Conservation (phyloP, 176 grass and related monocot species). For the Metroxylon sagu region DNA sequence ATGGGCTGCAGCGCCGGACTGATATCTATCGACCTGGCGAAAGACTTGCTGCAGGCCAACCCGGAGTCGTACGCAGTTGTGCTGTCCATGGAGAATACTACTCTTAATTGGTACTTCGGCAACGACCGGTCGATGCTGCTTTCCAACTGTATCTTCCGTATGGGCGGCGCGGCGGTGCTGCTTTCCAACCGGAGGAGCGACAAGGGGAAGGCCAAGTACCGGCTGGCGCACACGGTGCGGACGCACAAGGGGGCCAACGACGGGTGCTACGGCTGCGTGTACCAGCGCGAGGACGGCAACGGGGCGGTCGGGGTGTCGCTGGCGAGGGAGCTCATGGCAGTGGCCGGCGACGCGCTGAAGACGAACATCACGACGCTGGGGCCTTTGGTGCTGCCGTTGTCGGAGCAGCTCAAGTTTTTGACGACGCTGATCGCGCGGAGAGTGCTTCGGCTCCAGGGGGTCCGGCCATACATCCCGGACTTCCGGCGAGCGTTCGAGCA, state of each 20-base stretch:
- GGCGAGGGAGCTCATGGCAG: constrained; percentile 66
- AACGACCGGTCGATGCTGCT: constrained; percentile 76
- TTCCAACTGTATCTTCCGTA: constrained; percentile 79
- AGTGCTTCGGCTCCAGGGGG: constrained; percentile 12
- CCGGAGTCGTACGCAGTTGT: constrained; percentile 35
- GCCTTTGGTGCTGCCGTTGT: constrained; percentile 58
- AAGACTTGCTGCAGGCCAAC: constrained; percentile 52
- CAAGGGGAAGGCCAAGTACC: constrained; percentile 46
- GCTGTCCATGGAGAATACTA: constrained; percentile 73
- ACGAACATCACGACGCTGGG: constrained; percentile 74
- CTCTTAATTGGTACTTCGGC: constrained; percentile 80
- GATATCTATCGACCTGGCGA: constrained; percentile 58
- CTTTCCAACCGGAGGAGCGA: constrained; percentile 48
- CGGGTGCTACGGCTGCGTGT: constrained; percentile 60
- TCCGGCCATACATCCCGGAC: constrained; percentile 45
- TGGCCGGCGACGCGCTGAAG: constrained; percentile 70
- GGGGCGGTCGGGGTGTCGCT: constrained; percentile 48
- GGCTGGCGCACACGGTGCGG: constrained; percentile 52
- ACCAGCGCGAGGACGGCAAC: constrained; percentile 56
- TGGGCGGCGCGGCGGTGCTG: constrained; percentile 54
- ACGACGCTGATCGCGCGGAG: constrained; percentile 28
- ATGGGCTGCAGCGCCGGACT: constrained; percentile 78
- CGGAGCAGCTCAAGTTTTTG: constrained; percentile 63
- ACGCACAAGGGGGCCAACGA: constrained; percentile 62
- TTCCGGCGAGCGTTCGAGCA: constrained; percentile 81